These are phyloP conservation scores for Coemansia umbellata DNA, from an alignment of 192 early-diverging fungal genomes.

Conservation along the genomic window DNA sequence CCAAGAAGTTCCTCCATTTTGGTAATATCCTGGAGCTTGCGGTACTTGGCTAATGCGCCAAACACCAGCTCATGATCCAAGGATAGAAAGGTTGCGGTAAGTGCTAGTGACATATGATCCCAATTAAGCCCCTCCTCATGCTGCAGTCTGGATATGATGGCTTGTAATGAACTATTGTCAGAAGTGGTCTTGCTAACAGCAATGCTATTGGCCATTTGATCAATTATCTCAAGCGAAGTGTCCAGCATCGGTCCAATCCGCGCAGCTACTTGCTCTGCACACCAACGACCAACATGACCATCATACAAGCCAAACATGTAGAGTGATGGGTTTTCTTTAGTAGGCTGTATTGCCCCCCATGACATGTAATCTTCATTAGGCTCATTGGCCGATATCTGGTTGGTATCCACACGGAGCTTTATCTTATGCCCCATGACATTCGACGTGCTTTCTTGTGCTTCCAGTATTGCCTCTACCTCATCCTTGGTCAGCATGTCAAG, in stretches of 20 bases:
- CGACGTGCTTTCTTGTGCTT: slow-evolving; percentile 33
- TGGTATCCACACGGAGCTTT: too few species aligned
- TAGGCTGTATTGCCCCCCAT: background rate
- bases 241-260: slow-evolving; percentile 17
- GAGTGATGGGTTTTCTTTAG: background rate
- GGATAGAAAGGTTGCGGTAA: slow-evolving; percentile 14
- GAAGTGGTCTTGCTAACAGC: too few species aligned
- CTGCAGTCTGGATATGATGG: slow-evolving; percentile 2
- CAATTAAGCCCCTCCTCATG: slow-evolving; percentile 7
- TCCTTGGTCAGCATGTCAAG: slow-evolving; percentile 27
- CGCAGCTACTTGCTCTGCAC: slow-evolving; percentile 19
- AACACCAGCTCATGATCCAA: slow-evolving; percentile 24
- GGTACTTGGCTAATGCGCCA: slow-evolving; percentile 11
- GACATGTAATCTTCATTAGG: slow-evolving; percentile 31
- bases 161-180: too few species aligned
- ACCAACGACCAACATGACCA: slow-evolving; percentile 30
- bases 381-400: slow-evolving; percentile 27
- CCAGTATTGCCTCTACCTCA: slow-evolving; percentile 37
- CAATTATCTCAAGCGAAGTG: background rate
- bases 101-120: slow-evolving; percentile 13
- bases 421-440: background rate
- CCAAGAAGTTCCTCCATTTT: slow-evolving; percentile 3
- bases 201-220: background rate
- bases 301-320: slow-evolving; percentile 38
- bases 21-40: slow-evolving; percentile 3